Conservation (phyloP, 2,329 filamentous ascomycete species). For the Thyridium curvatum region DNA sequence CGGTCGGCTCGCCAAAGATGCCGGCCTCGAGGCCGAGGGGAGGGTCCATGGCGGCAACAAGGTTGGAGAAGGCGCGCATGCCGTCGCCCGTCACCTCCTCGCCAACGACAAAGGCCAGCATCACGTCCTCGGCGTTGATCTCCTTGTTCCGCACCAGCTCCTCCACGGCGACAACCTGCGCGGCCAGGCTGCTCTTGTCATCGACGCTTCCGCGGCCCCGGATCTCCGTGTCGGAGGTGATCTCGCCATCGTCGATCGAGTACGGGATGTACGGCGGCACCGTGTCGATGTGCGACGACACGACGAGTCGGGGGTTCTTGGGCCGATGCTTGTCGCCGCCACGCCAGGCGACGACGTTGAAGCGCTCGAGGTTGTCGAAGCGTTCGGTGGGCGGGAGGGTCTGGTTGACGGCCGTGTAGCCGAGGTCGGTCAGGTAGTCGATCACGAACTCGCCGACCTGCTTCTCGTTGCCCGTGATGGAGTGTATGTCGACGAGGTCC, state of each 20-base stretch:
- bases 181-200: conserved; percentile 63
- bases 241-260: conserved; percentile 35
- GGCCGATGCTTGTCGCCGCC: conserved; percentile 36
- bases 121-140: conserved; percentile 38
- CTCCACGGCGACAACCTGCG: conserved; percentile 64
- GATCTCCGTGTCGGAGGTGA: conserved; percentile 45
- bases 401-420: conserved; percentile 38
- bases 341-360: conserved; percentile 71
- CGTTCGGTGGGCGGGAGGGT: conserved; percentile 22
- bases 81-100: conserved; percentile 79
- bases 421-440: conserved; percentile 50
- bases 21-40: conserved; percentile 52
- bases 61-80: conserved; percentile 56
- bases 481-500: conserved; percentile 67
- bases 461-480: conserved; percentile 63
- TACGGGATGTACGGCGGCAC: conserved; percentile 71
- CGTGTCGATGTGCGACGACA: conserved; percentile 78
- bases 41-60: conserved; percentile 18
- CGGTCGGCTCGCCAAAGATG: conserved; percentile 91
- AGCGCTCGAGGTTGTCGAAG: conserved; percentile 33
- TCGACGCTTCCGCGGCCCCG: conserved; percentile 70
- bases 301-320: conserved; percentile 49
- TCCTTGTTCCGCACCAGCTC: conserved; percentile 37
- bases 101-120: conserved; percentile 67
- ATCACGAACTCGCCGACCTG: conserved; percentile 63